Conservation (phyloP, 2,329 filamentous ascomycete genomes). For the Calonectria leucothoes region DNA sequence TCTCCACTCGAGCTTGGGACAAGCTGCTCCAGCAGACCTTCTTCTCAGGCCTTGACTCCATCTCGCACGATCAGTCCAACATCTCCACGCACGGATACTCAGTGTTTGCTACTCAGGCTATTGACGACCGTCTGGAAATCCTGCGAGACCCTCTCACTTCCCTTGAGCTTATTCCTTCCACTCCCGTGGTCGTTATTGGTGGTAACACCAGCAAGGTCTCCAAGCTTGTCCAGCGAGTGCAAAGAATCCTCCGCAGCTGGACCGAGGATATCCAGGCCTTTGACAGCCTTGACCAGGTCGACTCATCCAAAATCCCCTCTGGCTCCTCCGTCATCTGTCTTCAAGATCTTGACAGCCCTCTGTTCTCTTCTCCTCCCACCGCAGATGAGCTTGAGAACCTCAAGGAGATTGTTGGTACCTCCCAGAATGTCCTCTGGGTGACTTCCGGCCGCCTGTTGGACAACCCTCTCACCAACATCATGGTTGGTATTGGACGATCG, state of each 20-base stretch:
- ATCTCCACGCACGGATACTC: not conserved
- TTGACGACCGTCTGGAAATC: not conserved
- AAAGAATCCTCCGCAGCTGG: not conserved
- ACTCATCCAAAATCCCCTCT: not conserved
- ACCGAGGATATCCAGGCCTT: not conserved
- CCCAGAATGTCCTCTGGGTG: not conserved
- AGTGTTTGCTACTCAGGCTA: not conserved
- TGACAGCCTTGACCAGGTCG: not conserved
- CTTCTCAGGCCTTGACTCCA: not conserved
- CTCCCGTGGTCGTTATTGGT: not conserved
- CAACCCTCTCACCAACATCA: not conserved
- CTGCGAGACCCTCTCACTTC: not conserved
- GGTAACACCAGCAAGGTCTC: not conserved
- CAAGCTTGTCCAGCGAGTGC: not conserved
- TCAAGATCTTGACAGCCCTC: not conserved
- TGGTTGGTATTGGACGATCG: not conserved
- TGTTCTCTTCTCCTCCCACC: not conserved
- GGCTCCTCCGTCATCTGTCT: not conserved
- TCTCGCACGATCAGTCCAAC: not conserved
- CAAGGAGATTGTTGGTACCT: not conserved
- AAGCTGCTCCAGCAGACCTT: not conserved
- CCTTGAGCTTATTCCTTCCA: not conserved
- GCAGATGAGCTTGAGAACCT: not conserved
- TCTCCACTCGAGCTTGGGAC: not conserved
- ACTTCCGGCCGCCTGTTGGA: not conserved